These are phyloP conservation scores for Fusarium beomiforme DNA, from an alignment of 2,329 filamentous ascomycete genomes.

Conservation along the genomic window DNA sequence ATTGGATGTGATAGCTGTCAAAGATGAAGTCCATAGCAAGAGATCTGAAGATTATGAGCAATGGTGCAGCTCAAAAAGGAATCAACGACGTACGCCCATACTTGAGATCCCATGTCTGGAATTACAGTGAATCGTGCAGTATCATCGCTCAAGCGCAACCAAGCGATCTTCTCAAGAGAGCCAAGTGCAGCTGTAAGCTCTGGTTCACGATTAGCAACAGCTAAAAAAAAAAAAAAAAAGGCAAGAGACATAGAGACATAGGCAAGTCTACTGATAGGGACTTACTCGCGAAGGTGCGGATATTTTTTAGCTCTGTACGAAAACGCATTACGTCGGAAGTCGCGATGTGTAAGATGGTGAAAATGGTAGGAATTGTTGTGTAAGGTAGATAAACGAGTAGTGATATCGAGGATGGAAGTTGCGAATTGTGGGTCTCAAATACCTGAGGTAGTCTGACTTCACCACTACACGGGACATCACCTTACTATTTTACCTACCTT, in stretches of 20 bases:
- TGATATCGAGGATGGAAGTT: conserved; percentile 21
- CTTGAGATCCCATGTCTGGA: conserved; percentile 92
- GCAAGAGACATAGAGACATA: not conserved
- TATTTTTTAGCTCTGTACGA: conserved; percentile 72
- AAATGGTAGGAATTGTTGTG: not conserved
- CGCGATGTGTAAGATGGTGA: not conserved
- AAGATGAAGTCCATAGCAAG: conserved; percentile 85
- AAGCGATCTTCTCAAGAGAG: conserved; percentile 83
- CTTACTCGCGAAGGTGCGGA: conserved; percentile 72
- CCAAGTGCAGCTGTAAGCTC: conserved; percentile 72
- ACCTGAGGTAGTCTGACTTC: not conserved
- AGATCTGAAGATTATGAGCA: conserved; percentile 53
- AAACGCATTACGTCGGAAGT: conserved; percentile 65
- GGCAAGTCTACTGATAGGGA: not conserved
- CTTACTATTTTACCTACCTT: too few relatives aligned
- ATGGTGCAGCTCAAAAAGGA: not conserved
- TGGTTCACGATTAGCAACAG: conserved; percentile 42
- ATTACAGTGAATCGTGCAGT: conserved; percentile 94
- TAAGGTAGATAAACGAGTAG: not conserved
- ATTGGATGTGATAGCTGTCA: conserved; percentile 84
- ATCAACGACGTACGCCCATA: conserved; percentile 78
- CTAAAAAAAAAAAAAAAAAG: not conserved
- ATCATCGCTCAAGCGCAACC: conserved; percentile 89
- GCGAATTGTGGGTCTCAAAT: conserved; percentile 24
- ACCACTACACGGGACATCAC: not conserved